Base-by-base conservation (phyloP, 805 yeast species). In the Candida tammaniensis region DNA sequence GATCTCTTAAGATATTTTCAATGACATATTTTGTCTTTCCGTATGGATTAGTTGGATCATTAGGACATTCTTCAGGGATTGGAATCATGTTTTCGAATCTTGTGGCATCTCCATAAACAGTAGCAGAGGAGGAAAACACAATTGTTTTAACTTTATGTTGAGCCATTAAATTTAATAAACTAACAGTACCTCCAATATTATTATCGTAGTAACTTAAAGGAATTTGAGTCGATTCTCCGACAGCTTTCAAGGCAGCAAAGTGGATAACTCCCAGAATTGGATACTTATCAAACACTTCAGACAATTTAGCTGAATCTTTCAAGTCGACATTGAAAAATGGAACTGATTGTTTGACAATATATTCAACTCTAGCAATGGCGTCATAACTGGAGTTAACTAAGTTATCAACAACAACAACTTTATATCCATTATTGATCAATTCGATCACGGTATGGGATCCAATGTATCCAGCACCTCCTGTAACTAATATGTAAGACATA, bases 401-500 rank as follows among this genome's bases (percentile, higher is more conserved):
- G 55, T 80, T 81, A 56, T 85, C 95, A 15, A 80, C 76, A 27
- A 85, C 72, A n/a, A 85, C 79, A 20, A 83, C 86, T 18, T 80
- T 71, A 49, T 78, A 72, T 17, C 86, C 86, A 33, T 74, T 68
- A 40, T 73, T 70, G 31, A 80, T 54, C 34, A 81, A 68, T 47
- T 77, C 83, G 30, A 78, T 76, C 12, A 74, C 85, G 1, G 91
- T 81, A 54, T 85, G 93, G 7, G 91, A 81, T 17, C 93, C 94
- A 50, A 86, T 83, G 59, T 85, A 85, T 14, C 95, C 93, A 17
- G 91, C 86, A 30, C 94, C 94, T 28, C 94, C 94, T 15, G 93
- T 83, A 18, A 85, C 89, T 35, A 83, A 64, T 28, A 81, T 76
- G 20, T 40, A 39, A n/a, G n/a, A n/a, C n/a, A n/a, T n/a, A n/a